Evolutionary conservation across 2,329 filamentous ascomycete species (phyloP).

Genomic region (Trichophyton simii): DNA sequence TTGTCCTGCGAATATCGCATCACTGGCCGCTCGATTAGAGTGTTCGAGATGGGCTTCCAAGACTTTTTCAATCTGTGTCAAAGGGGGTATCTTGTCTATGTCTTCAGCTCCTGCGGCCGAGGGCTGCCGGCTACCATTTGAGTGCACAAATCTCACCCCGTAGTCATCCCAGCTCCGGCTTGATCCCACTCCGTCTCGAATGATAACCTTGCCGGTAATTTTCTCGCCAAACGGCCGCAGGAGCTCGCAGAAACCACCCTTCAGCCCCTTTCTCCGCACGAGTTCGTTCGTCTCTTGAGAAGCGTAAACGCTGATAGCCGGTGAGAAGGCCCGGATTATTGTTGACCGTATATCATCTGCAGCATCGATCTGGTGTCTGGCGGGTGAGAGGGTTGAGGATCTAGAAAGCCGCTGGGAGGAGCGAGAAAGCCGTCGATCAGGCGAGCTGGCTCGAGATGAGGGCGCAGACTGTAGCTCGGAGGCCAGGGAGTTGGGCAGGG

Average conservation of each 20-base stretch:
- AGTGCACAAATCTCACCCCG: conserved; percentile 68
- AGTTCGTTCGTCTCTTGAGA: conserved; percentile 75
- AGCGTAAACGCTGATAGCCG: conserved; percentile 76
- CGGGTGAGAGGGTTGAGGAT: conserved; percentile 32
- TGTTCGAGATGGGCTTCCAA: conserved; percentile 68
- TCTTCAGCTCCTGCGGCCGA: background rate
- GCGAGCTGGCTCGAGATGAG: conserved; percentile 55
- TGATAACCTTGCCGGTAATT: conserved; percentile 73
- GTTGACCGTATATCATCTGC: conserved; percentile 49
- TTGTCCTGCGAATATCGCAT: conserved; percentile 17
- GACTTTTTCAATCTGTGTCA: conserved; percentile 60
- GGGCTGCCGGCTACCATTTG: conserved; percentile 34
- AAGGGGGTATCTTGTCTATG: conserved; percentile 23
- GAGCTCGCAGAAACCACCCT: conserved; percentile 68
- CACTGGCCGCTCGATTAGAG: conserved; percentile 44
- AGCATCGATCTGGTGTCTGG: conserved; percentile 42
- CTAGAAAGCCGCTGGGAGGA: conserved; percentile 39
- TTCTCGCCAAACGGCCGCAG: conserved; percentile 83
- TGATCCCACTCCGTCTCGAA: conserved; percentile 78
- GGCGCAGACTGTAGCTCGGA: conserved; percentile 44
- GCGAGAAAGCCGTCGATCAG: conserved; percentile 47
- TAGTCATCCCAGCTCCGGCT: conserved; percentile 81
- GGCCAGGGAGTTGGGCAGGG: conserved; percentile 42
- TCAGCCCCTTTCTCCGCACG: conserved; percentile 70
- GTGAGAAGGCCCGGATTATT: conserved; percentile 74